Base-by-base conservation (phyloP, 495 filamentous ascomycete species). In the Niebla homalea region DNA sequence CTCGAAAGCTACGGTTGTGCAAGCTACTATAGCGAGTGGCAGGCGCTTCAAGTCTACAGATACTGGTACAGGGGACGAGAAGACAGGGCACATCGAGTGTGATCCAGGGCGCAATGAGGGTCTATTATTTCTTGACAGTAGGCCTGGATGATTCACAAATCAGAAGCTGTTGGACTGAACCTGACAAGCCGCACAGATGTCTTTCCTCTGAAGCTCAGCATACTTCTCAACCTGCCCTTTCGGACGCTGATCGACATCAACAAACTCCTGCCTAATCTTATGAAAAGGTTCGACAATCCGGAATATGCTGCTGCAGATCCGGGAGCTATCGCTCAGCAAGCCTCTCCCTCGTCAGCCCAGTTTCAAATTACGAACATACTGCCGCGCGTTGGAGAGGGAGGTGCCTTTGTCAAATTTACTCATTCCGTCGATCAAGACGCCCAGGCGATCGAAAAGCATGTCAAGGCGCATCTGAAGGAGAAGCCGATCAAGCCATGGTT, bases 111-210 rank as follows among this genome's bases (percentile, higher is more conserved):
- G 80, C 1, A 83, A 84, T 50, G 87, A 96, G 67, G 81, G 79
- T 0, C 79, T 96, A 21, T 57, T 98, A 6, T 98, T 89, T 65
- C 79, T 98, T 54, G 87, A 94, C 60, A 94, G 87, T 93, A 65
- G 59, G 80, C 64, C 3, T 11, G 22, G 2, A 11, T 22, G 18
- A n/a, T 19, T 49, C n/a, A n/a, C n/a, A n/a, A n/a, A n/a, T n/a
- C n/a, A n/a, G n/a, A n/a, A n/a, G n/a, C n/a, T 12, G 7, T 5
- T 19, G 3, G 5, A 16, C 26, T 14, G 29, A 39, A 26, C 36
- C 48, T 64, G 35, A 61, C 35, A 46, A 43, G 50, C 36, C 44
- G 20, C 5, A 20, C 56, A 95, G 89, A 89, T 67, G 72, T 95
- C 42, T 92, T 88, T 48, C 90, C 92, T 3, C 70, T 89, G 19